These are phyloP conservation scores for Cinnamomum micranthum DNA, from an alignment of 164 flowering plant species.

Conservation along the genomic window DNA sequence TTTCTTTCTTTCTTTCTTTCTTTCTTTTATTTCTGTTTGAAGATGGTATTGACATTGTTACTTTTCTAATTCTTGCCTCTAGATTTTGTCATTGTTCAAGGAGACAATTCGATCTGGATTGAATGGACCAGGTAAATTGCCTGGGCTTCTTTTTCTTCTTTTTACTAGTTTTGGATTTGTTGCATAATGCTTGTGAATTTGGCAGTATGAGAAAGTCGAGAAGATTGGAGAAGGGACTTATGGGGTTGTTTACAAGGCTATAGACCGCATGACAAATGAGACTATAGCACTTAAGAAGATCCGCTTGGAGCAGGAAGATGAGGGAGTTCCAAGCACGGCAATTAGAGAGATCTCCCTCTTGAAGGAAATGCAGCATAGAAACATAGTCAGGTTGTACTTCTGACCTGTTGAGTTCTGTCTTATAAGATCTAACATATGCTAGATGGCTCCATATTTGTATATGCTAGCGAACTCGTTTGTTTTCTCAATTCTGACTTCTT, in stretches of 20 bases:
- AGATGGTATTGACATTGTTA: neutral
- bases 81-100: neutral
- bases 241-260: slow-evolving; percentile 97
- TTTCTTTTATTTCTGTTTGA: neutral
- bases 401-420: neutral
- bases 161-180: neutral
- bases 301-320: slow-evolving; percentile 95
- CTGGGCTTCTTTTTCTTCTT: neutral
- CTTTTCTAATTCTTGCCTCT: neutral
- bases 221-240: slow-evolving; percentile 97
- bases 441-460: neutral
- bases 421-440: neutral
- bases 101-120: slow-evolving; percentile 7
- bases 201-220: slow-evolving; percentile 91
- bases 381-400: slow-evolving; percentile 67
- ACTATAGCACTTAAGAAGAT: slow-evolving; percentile 92
- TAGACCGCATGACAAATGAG: slow-evolving; percentile 69
- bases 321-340: slow-evolving; percentile 95
- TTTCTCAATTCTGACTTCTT: no score
- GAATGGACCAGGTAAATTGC: slow-evolving; percentile 14
- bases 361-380: slow-evolving; percentile 96
- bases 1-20: neutral
- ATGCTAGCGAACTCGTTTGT: neutral
- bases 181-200: neutral
- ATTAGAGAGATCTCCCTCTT: slow-evolving; percentile 89